Evolutionary conservation across 2,329 filamentous ascomycete genomes (phyloP).

Genomic region (Graphilbum sp.): DNA sequence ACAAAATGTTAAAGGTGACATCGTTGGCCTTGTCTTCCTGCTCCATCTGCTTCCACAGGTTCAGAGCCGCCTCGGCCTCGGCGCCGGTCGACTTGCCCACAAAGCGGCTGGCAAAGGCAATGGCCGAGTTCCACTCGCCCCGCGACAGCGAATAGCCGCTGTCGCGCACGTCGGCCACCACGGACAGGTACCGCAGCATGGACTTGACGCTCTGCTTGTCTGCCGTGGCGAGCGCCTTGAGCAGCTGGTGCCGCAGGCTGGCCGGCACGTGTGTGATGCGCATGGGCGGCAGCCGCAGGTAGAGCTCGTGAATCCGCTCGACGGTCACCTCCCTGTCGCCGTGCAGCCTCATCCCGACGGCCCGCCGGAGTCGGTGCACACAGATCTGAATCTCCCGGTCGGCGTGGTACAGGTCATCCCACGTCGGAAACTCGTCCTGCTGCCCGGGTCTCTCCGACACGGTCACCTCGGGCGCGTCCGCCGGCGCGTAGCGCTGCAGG

Average conservation of each 20-base stretch:
- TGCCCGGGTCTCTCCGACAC: conserved; percentile 31
- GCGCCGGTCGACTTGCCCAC: conserved; percentile 38
- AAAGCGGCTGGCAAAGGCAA: conserved; percentile 63
- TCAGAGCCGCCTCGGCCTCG: conserved; percentile 53
- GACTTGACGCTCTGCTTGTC: conserved; percentile 37
- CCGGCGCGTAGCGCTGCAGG: conserved; percentile 33
- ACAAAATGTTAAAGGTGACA: conserved; percentile 88
- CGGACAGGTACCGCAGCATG: conserved; percentile 68
- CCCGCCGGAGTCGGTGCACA: conserved; percentile 22
- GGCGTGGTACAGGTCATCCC: conserved; percentile 20
- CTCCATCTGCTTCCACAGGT: conserved; percentile 86
- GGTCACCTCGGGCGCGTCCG: conserved; percentile 29
- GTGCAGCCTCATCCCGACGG: conserved; percentile 24
- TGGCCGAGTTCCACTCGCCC: conserved; percentile 69
- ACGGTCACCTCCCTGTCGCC: conserved; percentile 24
- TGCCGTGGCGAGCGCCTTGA: conserved; percentile 52
- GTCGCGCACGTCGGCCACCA: conserved; percentile 69
- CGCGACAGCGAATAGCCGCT: conserved; percentile 51
- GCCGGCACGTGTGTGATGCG: conserved; percentile 32
- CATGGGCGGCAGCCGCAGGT: conserved; percentile 32
- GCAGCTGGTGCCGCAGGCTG: conserved; percentile 41
- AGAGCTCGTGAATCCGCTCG: conserved; percentile 30
- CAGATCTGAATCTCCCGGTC: conserved; percentile 18
- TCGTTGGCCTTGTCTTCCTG: conserved; percentile 46
- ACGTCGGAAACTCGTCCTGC: conserved; percentile 29